Percentiles rank a stretch among this genome's conserved stretches.
These are phyloP conservation scores for Ichthyophthirius multifiliis DNA, from an alignment of 169 alveolate genomes.

Conservation along the genomic window DNA sequence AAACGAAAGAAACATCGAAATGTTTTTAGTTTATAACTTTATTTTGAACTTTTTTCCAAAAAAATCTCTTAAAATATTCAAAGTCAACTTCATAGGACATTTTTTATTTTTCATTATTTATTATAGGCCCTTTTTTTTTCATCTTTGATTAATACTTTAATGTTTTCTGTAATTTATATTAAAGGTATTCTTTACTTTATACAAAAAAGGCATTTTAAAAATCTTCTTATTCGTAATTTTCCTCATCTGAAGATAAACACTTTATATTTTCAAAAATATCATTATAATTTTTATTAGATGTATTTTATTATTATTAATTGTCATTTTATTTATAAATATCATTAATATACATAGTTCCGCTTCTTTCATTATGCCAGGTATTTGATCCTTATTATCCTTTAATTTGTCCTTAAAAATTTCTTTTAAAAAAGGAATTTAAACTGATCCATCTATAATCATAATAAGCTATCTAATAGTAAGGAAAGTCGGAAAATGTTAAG, in stretches of 20 bases:
- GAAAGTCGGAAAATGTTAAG: conserved; percentile 57
- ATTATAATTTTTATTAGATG: too few relatives aligned
- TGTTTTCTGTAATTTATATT: not conserved
- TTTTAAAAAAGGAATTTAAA: conserved; percentile 53
- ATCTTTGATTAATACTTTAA: conserved; percentile 14
- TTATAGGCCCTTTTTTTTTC: conserved; percentile 13
- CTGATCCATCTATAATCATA: conserved; percentile 60
- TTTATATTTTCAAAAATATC: not conserved
- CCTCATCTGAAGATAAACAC: not conserved
- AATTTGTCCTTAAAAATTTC: conserved; percentile 46
- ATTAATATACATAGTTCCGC: conserved; percentile 62
- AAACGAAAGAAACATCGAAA: conserved; percentile 47
- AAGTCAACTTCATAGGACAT: conserved; percentile 61
- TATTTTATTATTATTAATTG: too few relatives aligned
- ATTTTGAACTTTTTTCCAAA: conserved; percentile 38
- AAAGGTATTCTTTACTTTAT: too few relatives aligned
- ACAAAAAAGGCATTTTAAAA: not conserved
- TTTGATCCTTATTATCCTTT: conserved; percentile 50
- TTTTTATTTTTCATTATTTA: too few relatives aligned
- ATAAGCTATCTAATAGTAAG: conserved; percentile 53
- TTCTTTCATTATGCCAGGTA: conserved; percentile 74
- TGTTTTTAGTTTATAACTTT: not conserved
- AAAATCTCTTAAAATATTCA: conserved; percentile 46
- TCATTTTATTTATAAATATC: conserved; percentile 20
- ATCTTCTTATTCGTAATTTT: conserved; percentile 41